Evolutionary conservation across 345 rosid species (phyloP).

Genomic region (Gossypium ekmanianum): DNA sequence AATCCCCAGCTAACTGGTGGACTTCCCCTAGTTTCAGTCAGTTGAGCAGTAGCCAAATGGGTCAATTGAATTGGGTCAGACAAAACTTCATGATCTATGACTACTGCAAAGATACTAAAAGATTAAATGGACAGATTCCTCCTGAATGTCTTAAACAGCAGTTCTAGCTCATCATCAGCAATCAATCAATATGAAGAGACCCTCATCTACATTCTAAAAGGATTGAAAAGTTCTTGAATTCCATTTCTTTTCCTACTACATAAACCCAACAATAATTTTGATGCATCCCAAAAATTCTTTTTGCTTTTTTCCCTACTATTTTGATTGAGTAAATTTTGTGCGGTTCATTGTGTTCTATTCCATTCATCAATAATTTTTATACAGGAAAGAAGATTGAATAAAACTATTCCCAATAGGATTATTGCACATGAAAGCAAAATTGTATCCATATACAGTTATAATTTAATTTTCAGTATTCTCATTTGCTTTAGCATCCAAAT

Average conservation of each 20-base stretch:
- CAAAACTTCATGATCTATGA: conserved; percentile 58
- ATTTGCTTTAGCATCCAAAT: not conserved
- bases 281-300: not conserved
- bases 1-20: conserved; percentile 55
- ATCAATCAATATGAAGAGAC: conserved; percentile 8
- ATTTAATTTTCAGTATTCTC: not conserved
- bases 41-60: conserved; percentile 35
- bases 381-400: not conserved
- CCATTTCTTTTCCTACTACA: not conserved
- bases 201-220: not conserved
- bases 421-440: not conserved
- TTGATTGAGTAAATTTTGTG: not conserved
- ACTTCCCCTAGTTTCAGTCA: conserved; percentile 43
- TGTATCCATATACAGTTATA: too few species aligned
- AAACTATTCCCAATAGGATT: not conserved
- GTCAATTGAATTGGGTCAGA: conserved; percentile 48
- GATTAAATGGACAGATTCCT: conserved; percentile 62
- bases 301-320: not conserved
- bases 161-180: conserved; percentile 30
- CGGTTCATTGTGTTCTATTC: not conserved
- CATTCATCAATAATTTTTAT: too few species aligned
- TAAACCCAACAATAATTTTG: not conserved
- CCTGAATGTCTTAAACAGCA: conserved; percentile 60
- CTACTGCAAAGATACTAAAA: conserved; percentile 56
- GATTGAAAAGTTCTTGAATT: not conserved